A percentile compares a stretch with the other conserved stretches of the same genome.
These are phyloP conservation scores for Perilla frutescens DNA, from an alignment of 257 asterid species.

Conservation along the genomic window DNA sequence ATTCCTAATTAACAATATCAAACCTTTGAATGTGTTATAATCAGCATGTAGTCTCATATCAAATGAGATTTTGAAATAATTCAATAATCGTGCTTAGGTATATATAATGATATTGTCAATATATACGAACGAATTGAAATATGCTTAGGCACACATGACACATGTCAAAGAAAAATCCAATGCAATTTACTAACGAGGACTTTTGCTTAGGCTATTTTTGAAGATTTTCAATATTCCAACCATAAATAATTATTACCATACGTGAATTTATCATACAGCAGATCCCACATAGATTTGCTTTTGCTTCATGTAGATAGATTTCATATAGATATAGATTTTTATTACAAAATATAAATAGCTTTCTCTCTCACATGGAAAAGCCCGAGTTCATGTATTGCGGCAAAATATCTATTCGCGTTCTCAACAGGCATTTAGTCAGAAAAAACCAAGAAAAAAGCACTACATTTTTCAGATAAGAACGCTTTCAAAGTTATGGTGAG, in stretches of 20 bases:
- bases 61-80: neutral
- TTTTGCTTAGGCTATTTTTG: neutral
- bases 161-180: too few species aligned
- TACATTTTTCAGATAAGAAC: conserved; percentile 40
- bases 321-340: neutral
- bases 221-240: neutral
- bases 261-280: neutral
- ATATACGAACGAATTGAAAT: too few species aligned
- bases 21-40: neutral
- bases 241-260: neutral
- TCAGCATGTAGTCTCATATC: neutral
- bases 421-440: conserved; percentile 25
- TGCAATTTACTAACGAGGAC: neutral
- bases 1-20: neutral
- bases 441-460: conserved; percentile 32
- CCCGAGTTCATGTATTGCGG: conserved; percentile 22
- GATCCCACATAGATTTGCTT: neutral
- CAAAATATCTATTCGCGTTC: conserved; percentile 37
- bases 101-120: neutral
- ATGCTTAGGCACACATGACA: too few species aligned
- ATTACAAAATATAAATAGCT: conserved; percentile 7
- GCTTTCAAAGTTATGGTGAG: conserved; percentile 47
- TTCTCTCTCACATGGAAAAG: neutral
- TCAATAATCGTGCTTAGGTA: neutral
- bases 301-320: neutral